These are phyloP conservation scores for Gossypium herbaceum DNA, from an alignment of 345 rosid species.

Conservation along the genomic window DNA sequence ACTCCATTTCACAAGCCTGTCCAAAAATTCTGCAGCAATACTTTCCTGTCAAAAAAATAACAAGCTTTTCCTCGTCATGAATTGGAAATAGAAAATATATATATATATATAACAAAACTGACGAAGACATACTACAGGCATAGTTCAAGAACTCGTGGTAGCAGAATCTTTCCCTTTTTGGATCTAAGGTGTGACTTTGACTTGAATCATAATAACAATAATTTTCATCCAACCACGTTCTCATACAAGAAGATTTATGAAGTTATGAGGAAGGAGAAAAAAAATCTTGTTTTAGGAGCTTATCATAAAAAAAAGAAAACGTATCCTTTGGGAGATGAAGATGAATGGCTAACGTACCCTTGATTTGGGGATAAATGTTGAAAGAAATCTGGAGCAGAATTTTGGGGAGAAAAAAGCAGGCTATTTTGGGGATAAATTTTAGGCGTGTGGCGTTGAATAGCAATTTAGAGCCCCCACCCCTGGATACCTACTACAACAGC, in stretches of 20 bases:
- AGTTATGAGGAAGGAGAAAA: neutral
- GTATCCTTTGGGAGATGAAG: no score
- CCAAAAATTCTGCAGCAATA: slow-evolving; percentile 68
- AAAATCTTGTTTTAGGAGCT: neutral
- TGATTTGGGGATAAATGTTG: no score
- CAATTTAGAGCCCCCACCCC: no score
- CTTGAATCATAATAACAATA: neutral
- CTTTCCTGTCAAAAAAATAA: slow-evolving; percentile 50
- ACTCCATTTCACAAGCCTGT: slow-evolving; percentile 72
- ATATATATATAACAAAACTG: neutral
- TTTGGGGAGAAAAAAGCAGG: no score
- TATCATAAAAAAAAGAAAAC: neutral
- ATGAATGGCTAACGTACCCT: no score
- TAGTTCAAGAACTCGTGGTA: neutral
- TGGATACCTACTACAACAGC: no score
- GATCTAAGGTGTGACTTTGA: neutral
- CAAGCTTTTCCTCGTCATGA: neutral
- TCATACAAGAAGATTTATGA: neutral
- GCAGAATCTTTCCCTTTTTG: slow-evolving; percentile 4
- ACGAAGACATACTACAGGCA: neutral
- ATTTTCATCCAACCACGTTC: neutral
- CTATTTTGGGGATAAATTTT: no score
- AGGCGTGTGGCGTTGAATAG: no score
- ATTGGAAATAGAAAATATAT: neutral
- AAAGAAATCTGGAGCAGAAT: no score